phyloP scores from a whole-genome alignment of 768 basidiomycete genomes.

The Leccinum imitatum region DNA sequence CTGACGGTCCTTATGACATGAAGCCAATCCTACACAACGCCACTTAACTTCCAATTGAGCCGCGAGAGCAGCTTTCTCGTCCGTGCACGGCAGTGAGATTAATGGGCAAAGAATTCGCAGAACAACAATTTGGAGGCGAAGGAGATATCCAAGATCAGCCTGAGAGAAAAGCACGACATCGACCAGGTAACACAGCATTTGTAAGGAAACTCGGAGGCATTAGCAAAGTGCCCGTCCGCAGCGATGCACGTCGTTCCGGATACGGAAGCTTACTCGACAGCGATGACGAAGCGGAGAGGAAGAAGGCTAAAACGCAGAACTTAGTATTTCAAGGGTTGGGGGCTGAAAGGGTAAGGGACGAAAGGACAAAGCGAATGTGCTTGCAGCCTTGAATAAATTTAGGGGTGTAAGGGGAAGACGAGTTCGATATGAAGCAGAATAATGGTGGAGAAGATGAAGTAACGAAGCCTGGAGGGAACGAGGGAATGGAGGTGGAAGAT shows the following conservation, averaged over 20 bases:
- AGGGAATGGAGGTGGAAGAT: conserved; percentile 72
- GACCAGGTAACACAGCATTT: conserved; percentile 43
- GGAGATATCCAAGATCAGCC: conserved; percentile 64
- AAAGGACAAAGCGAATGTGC: conserved; percentile 70
- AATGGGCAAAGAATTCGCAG: neutral
- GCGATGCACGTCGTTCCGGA: conserved; percentile 63
- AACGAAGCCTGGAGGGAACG: conserved; percentile 36
- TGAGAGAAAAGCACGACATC: conserved; percentile 68
- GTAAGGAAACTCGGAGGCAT: neutral
- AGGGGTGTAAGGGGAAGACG: conserved; percentile 39
- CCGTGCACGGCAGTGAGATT: neutral
- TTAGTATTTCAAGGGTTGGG: conserved; percentile 71
- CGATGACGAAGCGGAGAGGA: conserved; percentile 58
- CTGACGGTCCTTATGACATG: no score
- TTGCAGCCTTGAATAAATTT: conserved; percentile 69
- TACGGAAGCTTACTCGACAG: conserved; percentile 76
- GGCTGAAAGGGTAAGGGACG: conserved; percentile 55
- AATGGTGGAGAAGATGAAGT: conserved; percentile 11
- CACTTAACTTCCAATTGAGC: no score
- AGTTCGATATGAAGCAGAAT: conserved; percentile 11
- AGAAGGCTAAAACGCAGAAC: conserved; percentile 56
- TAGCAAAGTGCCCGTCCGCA: conserved; percentile 25
- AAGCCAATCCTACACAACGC: no score
- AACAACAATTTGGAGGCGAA: conserved; percentile 15
- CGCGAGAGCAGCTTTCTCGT: neutral